Base-by-base conservation (phyloP, 140 eudicot species). In the Bidens hawaiensis region DNA sequence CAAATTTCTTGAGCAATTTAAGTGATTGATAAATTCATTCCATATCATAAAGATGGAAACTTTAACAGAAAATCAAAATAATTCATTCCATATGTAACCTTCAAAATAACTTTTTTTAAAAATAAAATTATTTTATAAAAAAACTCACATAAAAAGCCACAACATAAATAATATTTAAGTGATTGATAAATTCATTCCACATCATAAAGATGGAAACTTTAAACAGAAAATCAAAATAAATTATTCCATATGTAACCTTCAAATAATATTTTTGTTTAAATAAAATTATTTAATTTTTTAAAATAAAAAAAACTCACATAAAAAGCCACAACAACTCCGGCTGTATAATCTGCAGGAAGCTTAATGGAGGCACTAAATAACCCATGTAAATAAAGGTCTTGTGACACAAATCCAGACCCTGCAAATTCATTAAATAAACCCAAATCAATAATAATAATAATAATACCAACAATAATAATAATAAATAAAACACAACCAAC, bases 261-360 rank as follows among this genome's bases (percentile, higher is more conserved):
- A 51, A 9, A 24, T 23, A 14, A 13, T 21, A 36, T 52, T 13
- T 3, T 10, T 12, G 18, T n/a, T 6, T 6, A 34, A 16, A 33
- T 1, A 6, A 68, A 1, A n/a, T n/a, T n/a, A 4, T 64, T 36
- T 36, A 13, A 36, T 8, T 8, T 8, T 8, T 8, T 3, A 19
- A 18, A 26, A 22, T 25, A 25, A 36, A 17, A 34, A 59, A 28
- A 43, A 81, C 97, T 87, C 67, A 90, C 97, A 90, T 90, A 90
- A 73, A 90, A 90, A 19, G 97, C 97, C 67, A 90, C 96, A 30
- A 90, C 97, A 60, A 90, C 95, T 50, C 97, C 97, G 65, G 97
- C 97, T 21, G 94, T 86, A 63, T 90, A 90, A 81, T 90, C 95
- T 47, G 97, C 85, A 71, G 97, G 97, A 21, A 90, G 86, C 81